phyloP scores from a whole-genome alignment of 1,284 basidiomycete species.

The Caloboletus firmus region DNA sequence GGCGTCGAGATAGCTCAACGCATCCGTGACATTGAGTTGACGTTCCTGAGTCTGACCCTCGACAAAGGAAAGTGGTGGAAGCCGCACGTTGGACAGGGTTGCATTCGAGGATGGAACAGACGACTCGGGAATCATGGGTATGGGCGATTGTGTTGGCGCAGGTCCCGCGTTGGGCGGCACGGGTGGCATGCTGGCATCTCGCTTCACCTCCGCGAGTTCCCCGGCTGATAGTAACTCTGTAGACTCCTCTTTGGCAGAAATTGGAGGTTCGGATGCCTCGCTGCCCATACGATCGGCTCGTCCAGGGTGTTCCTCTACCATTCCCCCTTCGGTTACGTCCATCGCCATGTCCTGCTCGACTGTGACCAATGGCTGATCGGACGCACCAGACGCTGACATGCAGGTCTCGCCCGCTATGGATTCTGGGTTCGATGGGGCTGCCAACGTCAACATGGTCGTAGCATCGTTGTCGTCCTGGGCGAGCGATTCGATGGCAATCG shows the following conservation, averaged over 20 bases:
- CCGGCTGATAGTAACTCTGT: conserved; percentile 10
- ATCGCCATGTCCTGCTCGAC: conserved; percentile 28
- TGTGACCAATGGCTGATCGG: conserved; percentile 28
- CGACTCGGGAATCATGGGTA: conserved; percentile 12
- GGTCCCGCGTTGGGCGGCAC: conserved; percentile 11
- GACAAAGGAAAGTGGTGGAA: conserved; percentile 25
- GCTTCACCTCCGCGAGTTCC: conserved; percentile 15
- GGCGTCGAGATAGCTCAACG: conserved; percentile 90
- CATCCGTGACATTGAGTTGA: conserved; percentile 81
- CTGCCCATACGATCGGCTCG: conserved; percentile 11
- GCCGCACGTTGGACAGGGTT: conserved; percentile 6
- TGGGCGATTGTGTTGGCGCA: conserved; percentile 16
- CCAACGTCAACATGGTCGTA: not conserved
- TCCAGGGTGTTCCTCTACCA: conserved; percentile 16
- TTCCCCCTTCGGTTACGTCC: conserved; percentile 20
- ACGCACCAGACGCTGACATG: conserved; percentile 7
- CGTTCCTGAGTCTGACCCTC: conserved; percentile 39
- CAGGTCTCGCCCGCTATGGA: conserved; percentile 2
- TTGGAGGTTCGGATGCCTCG: conserved; percentile 4
- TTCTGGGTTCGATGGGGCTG: conserved; percentile 13
- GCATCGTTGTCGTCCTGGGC: conserved; percentile 1
- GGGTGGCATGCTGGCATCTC: conserved; percentile 29
- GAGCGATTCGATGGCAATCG: not conserved
- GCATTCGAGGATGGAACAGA: conserved; percentile 3
- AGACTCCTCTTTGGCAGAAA: conserved; percentile 7